A percentile compares a stretch with the other conserved stretches of the same genome.
phyloP scores from a whole-genome alignment of 2,329 filamentous ascomycete species.

The Aspergillus neoniger region DNA sequence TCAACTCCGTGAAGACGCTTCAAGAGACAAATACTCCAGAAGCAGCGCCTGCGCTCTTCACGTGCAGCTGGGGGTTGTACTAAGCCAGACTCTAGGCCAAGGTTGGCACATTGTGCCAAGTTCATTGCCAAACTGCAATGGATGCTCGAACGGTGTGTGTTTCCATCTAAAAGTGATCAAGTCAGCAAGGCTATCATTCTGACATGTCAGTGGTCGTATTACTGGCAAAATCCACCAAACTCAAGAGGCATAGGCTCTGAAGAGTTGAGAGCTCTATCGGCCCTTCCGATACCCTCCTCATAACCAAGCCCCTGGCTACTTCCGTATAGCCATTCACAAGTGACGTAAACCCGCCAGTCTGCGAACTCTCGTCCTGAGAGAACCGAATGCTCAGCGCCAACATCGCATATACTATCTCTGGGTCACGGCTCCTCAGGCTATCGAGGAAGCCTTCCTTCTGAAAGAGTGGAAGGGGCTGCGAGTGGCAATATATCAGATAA shows the following conservation, averaged over 20 bases:
- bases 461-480: slow-evolving; percentile 54
- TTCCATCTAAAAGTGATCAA: slow-evolving; percentile 40
- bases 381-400: slow-evolving; percentile 50
- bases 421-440: slow-evolving; percentile 42
- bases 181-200: background rate
- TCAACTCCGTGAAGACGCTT: slow-evolving; percentile 48
- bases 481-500: slow-evolving; percentile 53
- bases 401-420: slow-evolving; percentile 38
- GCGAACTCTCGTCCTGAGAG: slow-evolving; percentile 29
- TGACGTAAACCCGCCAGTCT: slow-evolving; percentile 23
- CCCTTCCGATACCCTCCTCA: slow-evolving; percentile 42
- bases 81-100: slow-evolving; percentile 40
- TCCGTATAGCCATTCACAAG: slow-evolving; percentile 42
- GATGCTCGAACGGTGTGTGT: slow-evolving; percentile 47
- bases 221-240: slow-evolving; percentile 47
- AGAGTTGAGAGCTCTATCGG: slow-evolving; percentile 47
- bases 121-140: slow-evolving; percentile 50
- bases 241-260: slow-evolving; percentile 45
- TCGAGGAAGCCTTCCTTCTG: slow-evolving; percentile 43
- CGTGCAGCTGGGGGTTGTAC: slow-evolving; percentile 22
- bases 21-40: slow-evolving; percentile 48
- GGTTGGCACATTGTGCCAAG: slow-evolving; percentile 48
- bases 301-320: slow-evolving; percentile 39
- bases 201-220: slow-evolving; percentile 3
- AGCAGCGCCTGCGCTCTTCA: slow-evolving; percentile 43